Evolutionary conservation across 495 filamentous ascomycete species (phyloP), one percentile per base, ranked within the genome.

Genomic region (Penicillium mononematosum): DNA sequence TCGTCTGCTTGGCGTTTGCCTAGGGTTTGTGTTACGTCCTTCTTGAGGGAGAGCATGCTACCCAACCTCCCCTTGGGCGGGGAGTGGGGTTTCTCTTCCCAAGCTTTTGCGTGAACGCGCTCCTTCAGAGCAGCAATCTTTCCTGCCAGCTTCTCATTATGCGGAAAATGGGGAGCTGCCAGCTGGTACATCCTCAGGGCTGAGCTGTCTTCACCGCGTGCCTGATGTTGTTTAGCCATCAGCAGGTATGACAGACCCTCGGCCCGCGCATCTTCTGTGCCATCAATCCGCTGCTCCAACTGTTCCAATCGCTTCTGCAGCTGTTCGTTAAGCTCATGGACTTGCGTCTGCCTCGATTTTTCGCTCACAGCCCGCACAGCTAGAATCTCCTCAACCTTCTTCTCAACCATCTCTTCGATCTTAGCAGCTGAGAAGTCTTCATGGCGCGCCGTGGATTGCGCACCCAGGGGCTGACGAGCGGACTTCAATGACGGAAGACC

Each of bases 181-280:
- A 90, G 75, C 66, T 91, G 85, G 59, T 95, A 97, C 85, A 95
- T 92, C 63, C 80, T 86, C 61, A 98, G 69, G 0, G 92, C 91
- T 24, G 83, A 89, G 4, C 74, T 73, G 45, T 93, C 84, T 58
- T 97, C 90, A 1, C 91, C 91, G 1, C 87, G 79, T 25, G 86
- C 88, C 58, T 89, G 89, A 60, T 96, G 91, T 63, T 97, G 91
- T 59, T 94, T 91, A 0, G 91, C 94, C 83, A 96, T 92, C 16
- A 97, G 78, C 51, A 97, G 70, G 60, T 87, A 91, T 0, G 88
- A 89, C 17, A 97, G 67, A 0, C 92, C 93, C 57, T 96, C 88
- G 0, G 89, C 83, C 46, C 88, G 80, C 5, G 78, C 76, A 65
- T 93, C 88, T 45, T 95, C 88, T 16, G 83, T 78, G 24, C 80